Base-by-base conservation (phyloP, 768 basidiomycete species). In the Melanogaster broomeanus region DNA sequence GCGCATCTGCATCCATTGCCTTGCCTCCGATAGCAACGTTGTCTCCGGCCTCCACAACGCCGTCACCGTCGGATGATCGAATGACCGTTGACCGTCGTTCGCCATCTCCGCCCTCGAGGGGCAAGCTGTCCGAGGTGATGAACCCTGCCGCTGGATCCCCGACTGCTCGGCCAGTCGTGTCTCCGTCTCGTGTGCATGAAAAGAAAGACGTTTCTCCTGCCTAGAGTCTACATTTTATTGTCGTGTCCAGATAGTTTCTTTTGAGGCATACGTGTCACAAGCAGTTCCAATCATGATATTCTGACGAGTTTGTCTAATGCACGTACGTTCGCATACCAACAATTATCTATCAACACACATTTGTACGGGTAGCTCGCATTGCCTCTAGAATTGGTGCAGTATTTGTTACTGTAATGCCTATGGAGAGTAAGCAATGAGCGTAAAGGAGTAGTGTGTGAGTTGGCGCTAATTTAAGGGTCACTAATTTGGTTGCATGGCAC, bases 1-100 rank as follows among this genome's bases (percentile, higher is more conserved):
- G 58, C 34, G 45, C 65, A 9, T 72, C 74, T 6, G 63, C 59
- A 18, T 57, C 74, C 18, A 80, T 87, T 39, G 76, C 83, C 1
- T 74, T 89, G 1, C 88, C 88, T 42, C 85, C 86, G 0, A 88
- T 89, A 54, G 78, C 84, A 21, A 87, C 85, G 7, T 69, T 89
- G 21, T 82, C 86, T 7, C 84, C 86, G 3, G 65, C 79, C 6
- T 83, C 83, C 12, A 78, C 78, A 4, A 77, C 77, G 15, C 77
- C 80, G 15, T 82, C 83, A 12, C 82, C 83, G 9, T 64, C 67
- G n/a, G 72, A 73, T 25, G 70, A 73, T 24, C 61, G 72, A 10
- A 70, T 73, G 61, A 51, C 31, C 8, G 58, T 68, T 25, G 69
- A 68, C 31, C 74, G 74, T 22, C 74, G 76, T 25, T 80, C 84